These are phyloP conservation scores for Trichophyton equinum DNA, from an alignment of 2,329 filamentous ascomycete genomes.

Conservation along the genomic window DNA sequence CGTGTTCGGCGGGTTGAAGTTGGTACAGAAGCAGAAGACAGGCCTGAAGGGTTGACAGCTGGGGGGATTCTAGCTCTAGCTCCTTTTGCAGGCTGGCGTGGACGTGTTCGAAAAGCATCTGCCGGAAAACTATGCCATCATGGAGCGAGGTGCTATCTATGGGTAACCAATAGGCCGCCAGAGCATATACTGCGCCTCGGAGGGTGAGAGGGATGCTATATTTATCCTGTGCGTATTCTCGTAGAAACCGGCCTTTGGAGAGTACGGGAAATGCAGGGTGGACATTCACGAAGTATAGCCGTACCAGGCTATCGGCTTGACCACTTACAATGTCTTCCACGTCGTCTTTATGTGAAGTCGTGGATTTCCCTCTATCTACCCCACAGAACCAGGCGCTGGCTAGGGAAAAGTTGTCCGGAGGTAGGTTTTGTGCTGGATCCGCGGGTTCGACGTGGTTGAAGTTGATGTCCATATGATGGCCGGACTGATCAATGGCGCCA, in stretches of 20 bases:
- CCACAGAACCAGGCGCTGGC: conserved; percentile 36
- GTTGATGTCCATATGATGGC: conserved; percentile 33
- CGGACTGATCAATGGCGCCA: conserved; percentile 35
- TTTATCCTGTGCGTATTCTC: conserved; percentile 1
- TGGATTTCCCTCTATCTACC: conserved; percentile 27
- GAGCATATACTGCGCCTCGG: not conserved
- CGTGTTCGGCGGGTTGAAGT: not conserved
- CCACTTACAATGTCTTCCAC: conserved; percentile 35
- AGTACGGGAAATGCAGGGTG: conserved; percentile 30
- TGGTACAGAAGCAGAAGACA: conserved; percentile 1
- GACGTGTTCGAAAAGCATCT: not conserved
- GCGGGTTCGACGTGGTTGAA: conserved; percentile 34
- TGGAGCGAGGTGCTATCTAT: not conserved
- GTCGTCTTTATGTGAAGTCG: conserved; percentile 29
- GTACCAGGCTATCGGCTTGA: conserved; percentile 32
- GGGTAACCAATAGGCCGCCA: not conserved
- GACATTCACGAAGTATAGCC: conserved; percentile 36
- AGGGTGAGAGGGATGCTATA: not conserved
- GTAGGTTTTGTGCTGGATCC: conserved; percentile 22
- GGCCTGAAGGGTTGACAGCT: not conserved
- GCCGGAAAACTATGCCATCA: not conserved
- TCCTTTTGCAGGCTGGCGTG: not conserved
- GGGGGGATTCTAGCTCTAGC: not conserved
- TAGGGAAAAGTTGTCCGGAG: conserved; percentile 37
- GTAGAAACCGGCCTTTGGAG: not conserved